Evolutionary conservation across 257 asterid species (phyloP).

Genomic region (Eustoma russellianum): DNA sequence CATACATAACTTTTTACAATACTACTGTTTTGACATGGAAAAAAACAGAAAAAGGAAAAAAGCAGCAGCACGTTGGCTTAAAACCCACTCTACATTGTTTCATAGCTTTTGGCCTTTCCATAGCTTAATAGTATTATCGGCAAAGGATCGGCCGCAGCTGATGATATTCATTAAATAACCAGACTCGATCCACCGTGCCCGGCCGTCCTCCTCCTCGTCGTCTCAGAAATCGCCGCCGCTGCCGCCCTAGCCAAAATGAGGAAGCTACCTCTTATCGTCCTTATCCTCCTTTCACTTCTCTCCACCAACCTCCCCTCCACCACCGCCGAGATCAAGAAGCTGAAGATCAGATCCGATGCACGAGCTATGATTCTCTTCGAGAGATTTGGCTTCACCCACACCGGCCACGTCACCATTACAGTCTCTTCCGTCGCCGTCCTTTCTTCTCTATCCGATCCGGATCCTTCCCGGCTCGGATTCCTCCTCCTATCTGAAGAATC

Average conservation of each 20-base stretch:
- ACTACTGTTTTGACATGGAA: background rate
- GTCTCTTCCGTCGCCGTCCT: constrained; percentile 64
- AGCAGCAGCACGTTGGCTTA: background rate
- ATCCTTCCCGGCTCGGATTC: constrained; percentile 64
- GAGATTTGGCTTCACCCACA: constrained; percentile 83
- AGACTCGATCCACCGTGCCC: background rate
- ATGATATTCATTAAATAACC: too few species aligned
- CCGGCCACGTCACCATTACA: constrained; percentile 59
- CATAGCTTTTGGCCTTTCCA: background rate
- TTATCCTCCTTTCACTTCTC: constrained; percentile 31
- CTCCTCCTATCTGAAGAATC: constrained; percentile 79
- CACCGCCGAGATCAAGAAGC: constrained; percentile 71
- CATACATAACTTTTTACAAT: too few species aligned
- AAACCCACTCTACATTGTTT: background rate
- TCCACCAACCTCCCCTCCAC: constrained; percentile 24
- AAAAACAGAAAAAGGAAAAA: background rate
- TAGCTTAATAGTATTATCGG: background rate
- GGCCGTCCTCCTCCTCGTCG: constrained; percentile 1
- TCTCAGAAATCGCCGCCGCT: background rate
- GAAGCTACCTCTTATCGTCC: constrained; percentile 16
- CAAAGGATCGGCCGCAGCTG: too few species aligned
- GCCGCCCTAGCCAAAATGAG: constrained; percentile 36
- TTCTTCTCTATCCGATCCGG: constrained; percentile 35
- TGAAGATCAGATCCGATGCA: constrained; percentile 49
- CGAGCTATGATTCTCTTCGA: constrained; percentile 88